Conservation (phyloP, 2,329 filamentous ascomycete species). For the Clonostachys byssicola region DNA sequence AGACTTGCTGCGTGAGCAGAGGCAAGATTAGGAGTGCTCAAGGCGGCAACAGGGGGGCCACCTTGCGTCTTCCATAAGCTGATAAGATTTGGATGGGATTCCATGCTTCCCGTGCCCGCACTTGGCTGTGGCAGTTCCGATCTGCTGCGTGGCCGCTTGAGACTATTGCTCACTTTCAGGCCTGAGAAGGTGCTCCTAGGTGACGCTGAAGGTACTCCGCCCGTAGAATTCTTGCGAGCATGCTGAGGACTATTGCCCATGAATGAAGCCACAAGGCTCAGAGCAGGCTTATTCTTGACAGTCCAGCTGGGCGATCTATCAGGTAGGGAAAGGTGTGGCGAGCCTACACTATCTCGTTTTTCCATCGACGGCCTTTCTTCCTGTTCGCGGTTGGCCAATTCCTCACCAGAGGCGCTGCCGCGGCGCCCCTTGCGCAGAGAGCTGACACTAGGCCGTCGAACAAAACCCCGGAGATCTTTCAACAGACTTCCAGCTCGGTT, state of each 20-base stretch:
- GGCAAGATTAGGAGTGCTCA: slow-evolving; percentile 25
- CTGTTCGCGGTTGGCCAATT: slow-evolving; percentile 7
- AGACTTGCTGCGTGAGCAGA: neutral
- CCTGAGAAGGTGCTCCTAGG: slow-evolving; percentile 7
- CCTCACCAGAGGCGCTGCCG: slow-evolving; percentile 15
- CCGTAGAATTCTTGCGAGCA: slow-evolving; percentile 56
- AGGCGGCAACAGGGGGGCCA: slow-evolving; percentile 46
- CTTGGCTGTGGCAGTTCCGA: slow-evolving; percentile 42
- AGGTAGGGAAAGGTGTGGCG: slow-evolving; percentile 41
- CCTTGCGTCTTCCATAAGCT: slow-evolving; percentile 48
- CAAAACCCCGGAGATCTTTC: slow-evolving; percentile 42
- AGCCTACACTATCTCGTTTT: slow-evolving; percentile 31
- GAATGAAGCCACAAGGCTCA: slow-evolving; percentile 31
- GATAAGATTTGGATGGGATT: slow-evolving; percentile 39
- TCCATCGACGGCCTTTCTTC: slow-evolving; percentile 18
- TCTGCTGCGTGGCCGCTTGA: slow-evolving; percentile 53
- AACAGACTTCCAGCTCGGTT: slow-evolving; percentile 43
- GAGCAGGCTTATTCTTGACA: slow-evolving; percentile 29
- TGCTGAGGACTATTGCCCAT: slow-evolving; percentile 46
- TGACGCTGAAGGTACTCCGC: slow-evolving; percentile 34
- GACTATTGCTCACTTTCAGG: slow-evolving; percentile 38
- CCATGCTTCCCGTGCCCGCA: slow-evolving; percentile 5
- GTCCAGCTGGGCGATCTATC: slow-evolving; percentile 46
- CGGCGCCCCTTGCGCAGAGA: slow-evolving; percentile 39
- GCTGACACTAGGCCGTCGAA: slow-evolving; percentile 43